Evolutionary conservation across 805 yeast genomes (phyloP).

Genomic region (Cephaloascus albidus): DNA sequence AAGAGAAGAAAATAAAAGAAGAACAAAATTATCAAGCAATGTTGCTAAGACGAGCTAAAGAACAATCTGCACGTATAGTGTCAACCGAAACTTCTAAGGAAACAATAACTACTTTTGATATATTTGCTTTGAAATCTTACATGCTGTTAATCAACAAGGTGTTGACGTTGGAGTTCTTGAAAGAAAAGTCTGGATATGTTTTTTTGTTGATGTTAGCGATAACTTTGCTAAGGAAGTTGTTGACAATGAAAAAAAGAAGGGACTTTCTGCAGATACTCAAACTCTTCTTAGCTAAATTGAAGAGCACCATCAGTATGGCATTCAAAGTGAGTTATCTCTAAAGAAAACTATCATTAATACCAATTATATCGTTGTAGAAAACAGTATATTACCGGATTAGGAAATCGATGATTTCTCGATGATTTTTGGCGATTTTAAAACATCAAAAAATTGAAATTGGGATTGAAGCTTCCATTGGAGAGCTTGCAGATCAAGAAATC

Average conservation of each 20-base stretch:
- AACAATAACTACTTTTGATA: not conserved
- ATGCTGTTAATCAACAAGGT: not conserved
- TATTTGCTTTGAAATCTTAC: not conserved
- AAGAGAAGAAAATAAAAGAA: not conserved
- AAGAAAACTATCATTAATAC: too few species aligned
- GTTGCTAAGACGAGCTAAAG: not conserved
- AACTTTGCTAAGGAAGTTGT: not conserved
- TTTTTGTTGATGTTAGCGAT: not conserved
- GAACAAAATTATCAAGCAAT: not conserved
- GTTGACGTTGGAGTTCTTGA: not conserved
- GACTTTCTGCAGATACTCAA: constrained; percentile 9
- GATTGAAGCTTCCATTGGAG: too few species aligned
- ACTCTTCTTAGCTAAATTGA: constrained; percentile 8
- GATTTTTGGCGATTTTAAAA: too few species aligned
- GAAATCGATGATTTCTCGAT: too few species aligned
- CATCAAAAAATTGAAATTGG: too few species aligned
- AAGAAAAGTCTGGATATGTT: not conserved
- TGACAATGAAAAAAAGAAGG: not conserved
- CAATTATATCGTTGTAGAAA: too few species aligned
- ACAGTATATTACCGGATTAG: too few species aligned
- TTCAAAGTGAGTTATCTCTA: not conserved
- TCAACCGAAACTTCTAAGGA: constrained; percentile 2
- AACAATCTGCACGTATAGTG: not conserved
- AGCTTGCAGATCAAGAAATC: too few species aligned
- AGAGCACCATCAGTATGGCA: not conserved